Evolutionary conservation across 2,329 filamentous ascomycete species (phyloP), one percentile per base, ranked within the genome.

Genomic region (Beauveria medogensis): DNA sequence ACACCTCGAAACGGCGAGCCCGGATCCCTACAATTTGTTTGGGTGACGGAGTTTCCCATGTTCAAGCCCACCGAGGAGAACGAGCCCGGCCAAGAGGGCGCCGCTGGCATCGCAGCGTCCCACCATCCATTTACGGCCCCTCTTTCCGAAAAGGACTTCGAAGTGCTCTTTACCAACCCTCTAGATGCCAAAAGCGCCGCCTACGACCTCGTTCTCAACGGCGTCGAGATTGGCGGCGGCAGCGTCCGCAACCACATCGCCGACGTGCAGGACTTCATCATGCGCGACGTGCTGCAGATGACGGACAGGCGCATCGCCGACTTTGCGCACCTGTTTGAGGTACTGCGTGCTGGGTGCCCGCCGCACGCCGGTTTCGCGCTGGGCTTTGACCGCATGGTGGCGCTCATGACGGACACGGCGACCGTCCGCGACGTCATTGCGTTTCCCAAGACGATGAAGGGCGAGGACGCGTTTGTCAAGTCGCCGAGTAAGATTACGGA

Each of bases 41-140:
- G 94, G 94, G 83, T 99, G 14, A 88, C 83, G 1, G 86, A 93
- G 63, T 99, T 99, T 70, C 94, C 94, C 14, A 85, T 99, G 68
- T 99, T 99, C 76, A 92, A 91, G 1, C 90, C 88, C 0, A 82
- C 82, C 57, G 85, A 82, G 55, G 74, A 75, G 9, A 76, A 81
- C 56, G 78, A 82, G 14, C 89, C 90, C 0, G 91, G 91, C 2
- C 92, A 97, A 75, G 91, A 90, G 58, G 92, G 92, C 20, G 73
- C 79, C 1, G 85, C 92, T 0, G 92, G 92, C 5, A 86, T 97
- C 68, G 85, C 88, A 10, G 87, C 93, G 1, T 96, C 92, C 0
- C 94, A 99, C 70, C 94, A 99, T 71, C 94, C 94, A 0, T 99
- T 99, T 74, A 99, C 94, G 0, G 90, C 94, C 0, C 94, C 94